Conservation (phyloP, 2,329 filamentous ascomycete genomes). For the Xylariaceae sp. region DNA sequence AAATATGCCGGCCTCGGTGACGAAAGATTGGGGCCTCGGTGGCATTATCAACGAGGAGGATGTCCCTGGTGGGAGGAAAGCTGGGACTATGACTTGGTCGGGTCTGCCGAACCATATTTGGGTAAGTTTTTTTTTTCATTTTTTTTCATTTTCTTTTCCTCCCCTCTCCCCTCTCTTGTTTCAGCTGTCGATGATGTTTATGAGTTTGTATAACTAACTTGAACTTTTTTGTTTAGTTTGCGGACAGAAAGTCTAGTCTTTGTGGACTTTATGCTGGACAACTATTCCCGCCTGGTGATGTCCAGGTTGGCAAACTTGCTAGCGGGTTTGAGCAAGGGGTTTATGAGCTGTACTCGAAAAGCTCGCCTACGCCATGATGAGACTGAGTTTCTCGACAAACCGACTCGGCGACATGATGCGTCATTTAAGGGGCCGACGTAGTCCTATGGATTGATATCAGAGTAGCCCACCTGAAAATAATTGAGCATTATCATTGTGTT, state of each 20-base stretch:
- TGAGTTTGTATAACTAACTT: not conserved
- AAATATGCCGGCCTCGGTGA: constrained; percentile 11
- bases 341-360: constrained; percentile 14
- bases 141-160: not conserved
- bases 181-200: no score
- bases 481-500: no score
- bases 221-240: constrained; percentile 15
- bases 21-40: constrained; percentile 18
- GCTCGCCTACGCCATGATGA: constrained; percentile 8
- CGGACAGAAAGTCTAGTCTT: constrained; percentile 17
- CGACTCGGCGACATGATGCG: not conserved
- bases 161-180: no score
- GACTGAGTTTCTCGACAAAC: not conserved
- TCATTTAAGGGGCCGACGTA: not conserved
- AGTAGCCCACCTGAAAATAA: no score
- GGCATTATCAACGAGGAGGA: constrained; percentile 21
- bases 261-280: constrained; percentile 21
- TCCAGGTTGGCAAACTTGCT: constrained; percentile 14
- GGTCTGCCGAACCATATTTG: constrained; percentile 20
- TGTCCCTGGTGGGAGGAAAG: constrained; percentile 18
- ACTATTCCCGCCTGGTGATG: constrained; percentile 18
- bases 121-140: constrained; percentile 11
- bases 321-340: constrained; percentile 17
- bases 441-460: no score
- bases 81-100: constrained; percentile 21